Percentiles rank a stretch among this genome's conserved stretches.
Conservation (phyloP, 371 early-diverging fungal species). For the Thermomucor indicae-seudaticae region DNA sequence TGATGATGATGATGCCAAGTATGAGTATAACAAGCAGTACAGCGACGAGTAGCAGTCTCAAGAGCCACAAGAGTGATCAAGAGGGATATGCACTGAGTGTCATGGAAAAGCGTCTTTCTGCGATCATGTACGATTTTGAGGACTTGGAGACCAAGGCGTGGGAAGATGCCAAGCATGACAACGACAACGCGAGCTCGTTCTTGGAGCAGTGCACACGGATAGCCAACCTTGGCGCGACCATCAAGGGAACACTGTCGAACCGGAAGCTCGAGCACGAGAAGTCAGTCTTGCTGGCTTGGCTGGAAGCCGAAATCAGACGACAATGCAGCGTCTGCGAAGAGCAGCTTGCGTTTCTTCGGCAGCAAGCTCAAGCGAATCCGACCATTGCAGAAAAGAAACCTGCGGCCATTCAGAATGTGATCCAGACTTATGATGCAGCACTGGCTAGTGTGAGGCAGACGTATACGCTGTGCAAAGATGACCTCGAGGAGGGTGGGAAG, state of each 20-base stretch:
- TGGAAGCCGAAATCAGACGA: conserved; percentile 16
- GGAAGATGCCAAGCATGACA: not conserved
- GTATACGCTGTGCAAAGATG: conserved; percentile 24
- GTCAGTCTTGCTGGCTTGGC: conserved; percentile 9
- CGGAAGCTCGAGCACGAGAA: conserved; percentile 26
- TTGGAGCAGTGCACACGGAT: conserved; percentile 10
- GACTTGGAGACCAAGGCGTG: not conserved
- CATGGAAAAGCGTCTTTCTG: conserved; percentile 3
- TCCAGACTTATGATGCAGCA: conserved; percentile 29
- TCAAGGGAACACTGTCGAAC: conserved; percentile 16
- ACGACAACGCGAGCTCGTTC: conserved; percentile 14
- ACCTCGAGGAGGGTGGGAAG: conserved; percentile 19
- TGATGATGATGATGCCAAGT: no score
- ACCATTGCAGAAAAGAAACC: conserved; percentile 32
- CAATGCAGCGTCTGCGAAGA: conserved; percentile 31
- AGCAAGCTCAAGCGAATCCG: conserved; percentile 33
- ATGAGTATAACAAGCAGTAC: not conserved
- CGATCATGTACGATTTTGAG: conserved; percentile 1
- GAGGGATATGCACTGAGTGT: not conserved
- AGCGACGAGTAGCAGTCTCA: conserved; percentile 1
- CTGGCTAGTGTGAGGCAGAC: conserved; percentile 23
- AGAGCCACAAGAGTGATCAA: not conserved
- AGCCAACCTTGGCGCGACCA: not conserved
- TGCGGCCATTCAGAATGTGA: conserved; percentile 26
- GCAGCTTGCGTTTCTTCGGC: conserved; percentile 31